Percentiles rank a stretch among this genome's conserved stretches.
Conservation (phyloP, 2,329 filamentous ascomycete species). For the Botrytis tulipae region DNA sequence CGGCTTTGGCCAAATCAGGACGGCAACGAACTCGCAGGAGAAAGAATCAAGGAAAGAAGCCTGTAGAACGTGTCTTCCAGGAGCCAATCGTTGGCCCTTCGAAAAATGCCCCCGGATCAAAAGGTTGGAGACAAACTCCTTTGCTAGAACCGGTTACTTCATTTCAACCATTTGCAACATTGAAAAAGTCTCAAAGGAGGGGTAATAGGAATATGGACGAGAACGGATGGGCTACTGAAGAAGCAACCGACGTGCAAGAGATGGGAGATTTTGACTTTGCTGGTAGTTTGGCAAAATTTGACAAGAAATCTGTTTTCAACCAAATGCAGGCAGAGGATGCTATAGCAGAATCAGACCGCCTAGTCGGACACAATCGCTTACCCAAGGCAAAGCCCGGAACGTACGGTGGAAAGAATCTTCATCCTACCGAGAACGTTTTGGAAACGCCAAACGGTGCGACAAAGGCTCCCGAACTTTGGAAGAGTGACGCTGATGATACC, state of each 20-base stretch:
- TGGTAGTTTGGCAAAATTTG: slow-evolving; percentile 86
- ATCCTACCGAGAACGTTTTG: slow-evolving; percentile 88
- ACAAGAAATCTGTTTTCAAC: slow-evolving; percentile 88
- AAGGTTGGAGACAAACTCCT: slow-evolving; percentile 67
- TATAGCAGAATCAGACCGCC: slow-evolving; percentile 83
- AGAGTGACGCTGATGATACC: slow-evolving; percentile 70
- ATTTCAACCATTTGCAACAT: slow-evolving; percentile 60
- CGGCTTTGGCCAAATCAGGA: slow-evolving; percentile 30
- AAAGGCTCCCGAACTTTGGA: slow-evolving; percentile 50
- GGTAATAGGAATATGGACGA: slow-evolving; percentile 47
- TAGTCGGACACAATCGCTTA: slow-evolving; percentile 83
- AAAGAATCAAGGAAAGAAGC: slow-evolving; percentile 32
- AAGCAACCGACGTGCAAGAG: slow-evolving; percentile 91
- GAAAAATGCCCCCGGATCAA: slow-evolving; percentile 50
- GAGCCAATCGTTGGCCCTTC: slow-evolving; percentile 45
- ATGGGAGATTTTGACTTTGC: slow-evolving; percentile 94
- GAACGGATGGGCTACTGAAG: slow-evolving; percentile 93
- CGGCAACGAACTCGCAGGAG: slow-evolving; percentile 48
- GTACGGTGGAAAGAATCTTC: slow-evolving; percentile 81
- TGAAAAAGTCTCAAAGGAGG: slow-evolving; percentile 56
- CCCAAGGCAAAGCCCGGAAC: slow-evolving; percentile 61
- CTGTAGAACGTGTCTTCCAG: slow-evolving; percentile 40
- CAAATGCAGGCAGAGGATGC: slow-evolving; percentile 87
- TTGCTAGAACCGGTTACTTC: slow-evolving; percentile 61
- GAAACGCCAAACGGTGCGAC: slow-evolving; percentile 50